phyloP scores from a whole-genome alignment of 2,329 filamentous ascomycete species.

The Parasarocladium wereldwijsianum region DNA sequence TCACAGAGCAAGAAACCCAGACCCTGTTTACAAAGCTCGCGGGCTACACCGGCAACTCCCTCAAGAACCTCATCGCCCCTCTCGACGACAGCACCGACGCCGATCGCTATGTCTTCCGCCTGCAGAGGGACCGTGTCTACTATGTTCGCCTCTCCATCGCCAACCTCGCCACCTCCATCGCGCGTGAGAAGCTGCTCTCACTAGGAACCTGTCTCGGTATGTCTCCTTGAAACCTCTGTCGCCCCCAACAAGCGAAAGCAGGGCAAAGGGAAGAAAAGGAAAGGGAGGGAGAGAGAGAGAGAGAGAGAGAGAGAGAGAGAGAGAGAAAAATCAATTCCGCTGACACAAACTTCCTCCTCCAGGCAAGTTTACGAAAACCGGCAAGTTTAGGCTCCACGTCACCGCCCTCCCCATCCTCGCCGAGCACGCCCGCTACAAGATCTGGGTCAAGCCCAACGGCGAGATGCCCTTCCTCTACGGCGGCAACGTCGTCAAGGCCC shows the following conservation, averaged over 20 bases:
- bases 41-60: slow-evolving; percentile 75
- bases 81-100: slow-evolving; percentile 50
- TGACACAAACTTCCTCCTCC: background rate
- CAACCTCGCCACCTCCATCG: slow-evolving; percentile 78
- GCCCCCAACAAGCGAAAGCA: too few relatives aligned
- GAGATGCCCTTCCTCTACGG: slow-evolving; percentile 97
- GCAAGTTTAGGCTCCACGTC: slow-evolving; percentile 89
- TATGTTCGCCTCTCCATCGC: slow-evolving; percentile 83
- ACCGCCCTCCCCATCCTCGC: slow-evolving; percentile 79
- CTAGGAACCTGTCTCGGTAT: slow-evolving; percentile 71
- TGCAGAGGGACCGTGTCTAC: slow-evolving; percentile 77
- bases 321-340: too few relatives aligned
- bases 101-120: slow-evolving; percentile 75
- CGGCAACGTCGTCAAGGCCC: slow-evolving; percentile 61
- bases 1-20: slow-evolving; percentile 67
- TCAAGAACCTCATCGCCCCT: slow-evolving; percentile 72
- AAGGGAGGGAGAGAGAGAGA: too few relatives aligned
- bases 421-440: slow-evolving; percentile 85
- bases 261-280: too few relatives aligned
- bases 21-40: slow-evolving; percentile 86
- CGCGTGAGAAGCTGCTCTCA: slow-evolving; percentile 67
- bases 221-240: slow-evolving; percentile 4
- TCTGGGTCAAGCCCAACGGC: slow-evolving; percentile 92
- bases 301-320: too few relatives aligned
- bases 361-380: slow-evolving; percentile 93